phyloP scores from a whole-genome alignment of 306 rosid species.

The Cotoneaster glaucophyllus region DNA sequence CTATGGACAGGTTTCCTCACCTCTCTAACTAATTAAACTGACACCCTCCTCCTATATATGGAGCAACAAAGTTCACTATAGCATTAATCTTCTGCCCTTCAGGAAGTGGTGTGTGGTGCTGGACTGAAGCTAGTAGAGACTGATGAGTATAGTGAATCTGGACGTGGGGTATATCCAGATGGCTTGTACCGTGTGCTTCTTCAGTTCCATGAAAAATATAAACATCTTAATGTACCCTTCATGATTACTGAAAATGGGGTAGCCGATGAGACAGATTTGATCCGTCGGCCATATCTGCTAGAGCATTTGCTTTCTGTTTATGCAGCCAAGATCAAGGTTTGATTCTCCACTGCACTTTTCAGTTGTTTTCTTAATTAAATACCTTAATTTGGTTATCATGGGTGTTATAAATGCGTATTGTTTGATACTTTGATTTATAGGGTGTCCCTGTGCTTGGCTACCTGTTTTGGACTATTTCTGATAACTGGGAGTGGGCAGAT shows the following conservation, averaged over 20 bases:
- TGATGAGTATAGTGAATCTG: slow-evolving; percentile 98
- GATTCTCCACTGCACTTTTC: slow-evolving; percentile 12
- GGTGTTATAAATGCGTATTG: slow-evolving; percentile 8
- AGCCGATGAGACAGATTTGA: slow-evolving; percentile 83
- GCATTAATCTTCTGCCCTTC: slow-evolving; percentile 21
- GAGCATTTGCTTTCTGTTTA: slow-evolving; percentile 79
- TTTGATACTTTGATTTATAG: slow-evolving; percentile 32
- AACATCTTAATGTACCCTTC: slow-evolving; percentile 74
- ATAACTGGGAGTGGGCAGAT: slow-evolving; percentile 99
- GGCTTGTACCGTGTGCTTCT: slow-evolving; percentile 89
- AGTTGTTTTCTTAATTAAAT: neutral
- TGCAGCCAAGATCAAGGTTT: slow-evolving; percentile 80
- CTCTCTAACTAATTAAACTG: slow-evolving; percentile 15
- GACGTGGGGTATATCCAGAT: slow-evolving; percentile 98
- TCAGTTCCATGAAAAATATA: slow-evolving; percentile 86
- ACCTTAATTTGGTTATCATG: slow-evolving; percentile 13
- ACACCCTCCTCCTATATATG: slow-evolving; percentile 9
- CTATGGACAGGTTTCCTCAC: slow-evolving; percentile 77
- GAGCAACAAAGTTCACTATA: neutral
- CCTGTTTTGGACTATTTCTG: slow-evolving; percentile 91
- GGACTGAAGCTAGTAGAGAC: slow-evolving; percentile 82
- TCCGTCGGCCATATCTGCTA: slow-evolving; percentile 79
- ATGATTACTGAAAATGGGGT: slow-evolving; percentile 86
- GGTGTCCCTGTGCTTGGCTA: slow-evolving; percentile 66
- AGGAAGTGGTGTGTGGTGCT: slow-evolving; percentile 76